Evolutionary conservation across 129 eudicot genomes (phyloP).

Genomic region (Chrysanthemum makinoi): DNA sequence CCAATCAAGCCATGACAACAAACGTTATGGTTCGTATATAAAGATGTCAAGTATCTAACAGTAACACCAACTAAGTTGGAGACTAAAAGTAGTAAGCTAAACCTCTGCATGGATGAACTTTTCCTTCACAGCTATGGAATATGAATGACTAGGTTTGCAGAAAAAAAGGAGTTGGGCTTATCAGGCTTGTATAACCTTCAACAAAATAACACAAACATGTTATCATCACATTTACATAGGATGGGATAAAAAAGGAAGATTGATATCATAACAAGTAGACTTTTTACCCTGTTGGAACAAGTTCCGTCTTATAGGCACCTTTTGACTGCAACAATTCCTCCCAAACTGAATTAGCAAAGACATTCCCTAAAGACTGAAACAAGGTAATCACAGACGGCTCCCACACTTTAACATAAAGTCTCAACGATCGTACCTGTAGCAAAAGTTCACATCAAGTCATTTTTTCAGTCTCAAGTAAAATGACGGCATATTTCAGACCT

Average conservation of each 20-base stretch:
- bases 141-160: slow-evolving; percentile 74
- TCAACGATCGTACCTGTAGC: slow-evolving; percentile 90
- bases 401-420: slow-evolving; percentile 95
- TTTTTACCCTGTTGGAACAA: slow-evolving; percentile 63
- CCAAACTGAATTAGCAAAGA: slow-evolving; percentile 87
- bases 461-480: neutral
- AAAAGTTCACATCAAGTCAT: slow-evolving; percentile 16
- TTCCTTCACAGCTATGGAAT: slow-evolving; percentile 88
- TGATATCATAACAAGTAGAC: neutral
- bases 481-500: no score
- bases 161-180: slow-evolving; percentile 53
- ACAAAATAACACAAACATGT: slow-evolving; percentile 4
- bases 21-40: neutral
- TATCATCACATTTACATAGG: slow-evolving; percentile 14
- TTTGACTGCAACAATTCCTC: slow-evolving; percentile 78
- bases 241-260: neutral
- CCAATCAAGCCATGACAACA: neutral
- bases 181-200: slow-evolving; percentile 66
- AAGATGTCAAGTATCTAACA: no score
- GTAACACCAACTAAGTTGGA: neutral
- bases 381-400: slow-evolving; percentile 7
- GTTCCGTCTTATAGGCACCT: slow-evolving; percentile 73
- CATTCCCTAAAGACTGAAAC: slow-evolving; percentile 86
- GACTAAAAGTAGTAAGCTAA: neutral
- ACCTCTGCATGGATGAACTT: slow-evolving; percentile 97